These are phyloP conservation scores for Euphorbia pulcherrima DNA, from an alignment of 345 rosid species.

Conservation along the genomic window DNA sequence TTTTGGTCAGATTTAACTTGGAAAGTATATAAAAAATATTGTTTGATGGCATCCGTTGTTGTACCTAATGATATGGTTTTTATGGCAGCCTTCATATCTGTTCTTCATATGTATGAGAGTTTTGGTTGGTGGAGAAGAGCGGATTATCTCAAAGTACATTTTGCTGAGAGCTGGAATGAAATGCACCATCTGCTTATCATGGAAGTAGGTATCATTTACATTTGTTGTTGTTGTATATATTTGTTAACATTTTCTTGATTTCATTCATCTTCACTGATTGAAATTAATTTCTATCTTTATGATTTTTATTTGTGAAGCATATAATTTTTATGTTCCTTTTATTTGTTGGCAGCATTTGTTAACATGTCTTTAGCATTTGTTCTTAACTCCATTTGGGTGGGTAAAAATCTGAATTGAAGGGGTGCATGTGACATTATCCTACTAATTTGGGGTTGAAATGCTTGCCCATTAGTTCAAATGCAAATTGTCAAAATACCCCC, in stretches of 20 bases:
- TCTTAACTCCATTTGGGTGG: conserved; percentile 4
- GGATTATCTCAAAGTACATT: conserved; percentile 90
- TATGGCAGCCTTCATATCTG: conserved; percentile 81
- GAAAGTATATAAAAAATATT: neutral
- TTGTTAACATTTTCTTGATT: neutral
- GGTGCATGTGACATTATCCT: neutral
- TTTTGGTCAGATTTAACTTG: neutral
- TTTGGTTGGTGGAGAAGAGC: conserved; percentile 99
- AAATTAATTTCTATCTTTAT: neutral
- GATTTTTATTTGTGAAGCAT: neutral
- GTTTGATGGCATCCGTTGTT: conserved; percentile 2
- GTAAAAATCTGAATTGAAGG: neutral
- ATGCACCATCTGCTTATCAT: conserved; percentile 98
- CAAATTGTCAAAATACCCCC: neutral
- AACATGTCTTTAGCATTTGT: no score
- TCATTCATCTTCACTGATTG: neutral
- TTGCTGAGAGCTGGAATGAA: conserved; percentile 99
- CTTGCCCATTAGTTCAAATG: neutral
- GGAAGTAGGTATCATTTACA: conserved; percentile 61
- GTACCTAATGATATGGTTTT: conserved; percentile 1
- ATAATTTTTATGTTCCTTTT: neutral
- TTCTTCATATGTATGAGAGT: conserved; percentile 96
- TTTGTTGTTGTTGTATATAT: neutral
- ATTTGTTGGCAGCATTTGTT: neutral
- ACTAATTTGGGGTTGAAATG: neutral